These are phyloP conservation scores for Paraphaeosphaeria minitans DNA, from an alignment of 2,329 filamentous ascomycete genomes.

Conservation along the genomic window DNA sequence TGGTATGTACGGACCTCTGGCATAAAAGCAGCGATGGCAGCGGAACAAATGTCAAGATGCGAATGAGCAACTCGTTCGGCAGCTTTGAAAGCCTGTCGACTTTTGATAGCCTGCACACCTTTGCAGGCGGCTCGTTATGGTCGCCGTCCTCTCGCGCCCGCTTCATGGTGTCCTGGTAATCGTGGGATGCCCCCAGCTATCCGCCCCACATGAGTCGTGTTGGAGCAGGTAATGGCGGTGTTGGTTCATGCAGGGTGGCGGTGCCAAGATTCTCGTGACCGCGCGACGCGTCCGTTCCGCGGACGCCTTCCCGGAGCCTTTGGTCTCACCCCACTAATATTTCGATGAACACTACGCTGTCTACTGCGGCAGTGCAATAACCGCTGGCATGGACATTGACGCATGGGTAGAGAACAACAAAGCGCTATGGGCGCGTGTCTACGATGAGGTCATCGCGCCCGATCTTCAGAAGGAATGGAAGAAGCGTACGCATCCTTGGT, in stretches of 20 bases:
- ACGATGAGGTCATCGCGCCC: constrained; percentile 43
- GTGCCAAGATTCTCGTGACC: constrained; percentile 23
- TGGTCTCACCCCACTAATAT: background rate
- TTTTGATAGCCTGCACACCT: constrained; percentile 50
- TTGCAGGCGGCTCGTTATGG: constrained; percentile 44
- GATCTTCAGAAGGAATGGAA: constrained; percentile 41
- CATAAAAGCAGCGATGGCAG: constrained; percentile 69
- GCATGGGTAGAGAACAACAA: constrained; percentile 39
- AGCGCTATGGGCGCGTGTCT: constrained; percentile 35
- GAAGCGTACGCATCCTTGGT: constrained; percentile 29
- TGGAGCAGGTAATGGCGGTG: background rate
- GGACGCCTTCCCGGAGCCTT: background rate
- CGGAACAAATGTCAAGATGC: constrained; percentile 79
- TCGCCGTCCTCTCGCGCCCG: constrained; percentile 40
- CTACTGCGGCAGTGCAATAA: background rate
- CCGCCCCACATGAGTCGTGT: background rate
- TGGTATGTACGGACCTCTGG: constrained; percentile 56
- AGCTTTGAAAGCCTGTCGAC: constrained; percentile 71
- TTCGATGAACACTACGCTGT: background rate
- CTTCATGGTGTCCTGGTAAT: constrained; percentile 38
- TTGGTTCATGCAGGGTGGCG: constrained; percentile 16
- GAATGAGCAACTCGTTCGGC: constrained; percentile 86
- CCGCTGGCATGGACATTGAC: constrained; percentile 31
- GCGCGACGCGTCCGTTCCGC: constrained; percentile 25
- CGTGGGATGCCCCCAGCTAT: constrained; percentile 6